A percentile compares a stretch with the other conserved stretches of the same genome.
Evolutionary conservation across 768 basidiomycete genomes (phyloP).

Genomic region (Coprinellus aureogranulatus): DNA sequence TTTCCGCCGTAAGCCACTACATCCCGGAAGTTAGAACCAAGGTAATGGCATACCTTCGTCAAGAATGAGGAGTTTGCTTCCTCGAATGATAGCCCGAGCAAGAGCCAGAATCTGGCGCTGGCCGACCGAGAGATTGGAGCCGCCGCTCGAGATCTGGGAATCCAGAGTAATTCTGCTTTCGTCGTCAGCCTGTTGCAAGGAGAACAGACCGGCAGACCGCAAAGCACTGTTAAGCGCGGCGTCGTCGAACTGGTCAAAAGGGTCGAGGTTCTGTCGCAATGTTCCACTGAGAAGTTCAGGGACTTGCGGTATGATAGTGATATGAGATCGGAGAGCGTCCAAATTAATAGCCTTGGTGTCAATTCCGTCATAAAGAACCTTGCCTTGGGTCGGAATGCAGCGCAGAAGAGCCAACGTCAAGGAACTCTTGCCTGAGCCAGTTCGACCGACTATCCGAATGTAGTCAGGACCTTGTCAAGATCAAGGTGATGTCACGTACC

Average conservation of each 20-base stretch:
- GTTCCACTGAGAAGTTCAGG: constrained; percentile 36
- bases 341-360: constrained; percentile 48
- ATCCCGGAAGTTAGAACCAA: too few relatives aligned
- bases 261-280: constrained; percentile 59
- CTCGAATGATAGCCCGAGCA: constrained; percentile 52
- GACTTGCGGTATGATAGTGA: constrained; percentile 57
- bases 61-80: constrained; percentile 55
- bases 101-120: constrained; percentile 68
- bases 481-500: constrained; percentile 22
- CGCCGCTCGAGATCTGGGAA: constrained; percentile 45
- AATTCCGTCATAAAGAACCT: constrained; percentile 53
- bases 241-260: constrained; percentile 56
- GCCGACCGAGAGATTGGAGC: constrained; percentile 68
- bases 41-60: constrained; percentile 61
- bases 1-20: too few relatives aligned
- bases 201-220: constrained; percentile 34
- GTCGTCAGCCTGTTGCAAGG: constrained; percentile 39
- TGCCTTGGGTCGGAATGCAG: constrained; percentile 51
- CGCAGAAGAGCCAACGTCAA: constrained; percentile 50
- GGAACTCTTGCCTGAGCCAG: constrained; percentile 41
- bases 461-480: neutral
- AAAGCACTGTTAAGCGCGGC: constrained; percentile 33
- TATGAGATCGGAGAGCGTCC: constrained; percentile 49
- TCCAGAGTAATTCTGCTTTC: constrained; percentile 49
- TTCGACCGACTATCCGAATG: constrained; percentile 33